Evolutionary conservation across 352 stramenopile genomes (phyloP).

Genomic region (Globisporangium nagaii): DNA sequence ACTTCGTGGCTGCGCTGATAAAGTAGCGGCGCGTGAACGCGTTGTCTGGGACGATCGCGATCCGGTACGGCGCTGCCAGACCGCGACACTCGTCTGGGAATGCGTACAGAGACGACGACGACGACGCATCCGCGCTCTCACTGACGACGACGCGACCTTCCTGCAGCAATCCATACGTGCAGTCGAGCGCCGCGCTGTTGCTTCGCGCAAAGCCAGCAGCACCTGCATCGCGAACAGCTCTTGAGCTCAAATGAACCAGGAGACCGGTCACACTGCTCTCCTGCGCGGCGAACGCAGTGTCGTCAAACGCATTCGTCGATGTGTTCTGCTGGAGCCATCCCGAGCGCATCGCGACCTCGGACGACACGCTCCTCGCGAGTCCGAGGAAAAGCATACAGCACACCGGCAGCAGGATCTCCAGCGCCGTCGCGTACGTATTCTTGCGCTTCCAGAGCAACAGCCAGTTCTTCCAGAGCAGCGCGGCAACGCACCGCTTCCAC

Average conservation of each 20-base stretch:
- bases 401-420: slow-evolving; percentile 6
- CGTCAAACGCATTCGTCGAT: neutral
- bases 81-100: slow-evolving; percentile 10
- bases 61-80: slow-evolving; percentile 14
- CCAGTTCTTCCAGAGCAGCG: slow-evolving; percentile 10
- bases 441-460: slow-evolving; percentile 3
- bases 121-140: neutral
- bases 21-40: slow-evolving; percentile 43
- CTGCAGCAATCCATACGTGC: slow-evolving; percentile 1
- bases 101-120: slow-evolving; percentile 3
- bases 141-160: neutral
- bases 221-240: neutral
- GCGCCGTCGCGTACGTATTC: neutral
- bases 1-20: slow-evolving; percentile 24
- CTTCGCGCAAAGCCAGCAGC: no score
- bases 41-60: slow-evolving; percentile 23
- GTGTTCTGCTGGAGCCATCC: neutral
- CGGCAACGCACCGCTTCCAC: neutral
- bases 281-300: neutral
- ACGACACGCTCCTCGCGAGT: neutral
- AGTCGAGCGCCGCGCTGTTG: neutral
- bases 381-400: neutral
- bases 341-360: neutral
- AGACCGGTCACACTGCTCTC: neutral
- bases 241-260: slow-evolving; percentile 1